Evolutionary conservation across 768 basidiomycete genomes (phyloP), one percentile per base, ranked within the genome.

Genomic region (Auricularia cornea): DNA sequence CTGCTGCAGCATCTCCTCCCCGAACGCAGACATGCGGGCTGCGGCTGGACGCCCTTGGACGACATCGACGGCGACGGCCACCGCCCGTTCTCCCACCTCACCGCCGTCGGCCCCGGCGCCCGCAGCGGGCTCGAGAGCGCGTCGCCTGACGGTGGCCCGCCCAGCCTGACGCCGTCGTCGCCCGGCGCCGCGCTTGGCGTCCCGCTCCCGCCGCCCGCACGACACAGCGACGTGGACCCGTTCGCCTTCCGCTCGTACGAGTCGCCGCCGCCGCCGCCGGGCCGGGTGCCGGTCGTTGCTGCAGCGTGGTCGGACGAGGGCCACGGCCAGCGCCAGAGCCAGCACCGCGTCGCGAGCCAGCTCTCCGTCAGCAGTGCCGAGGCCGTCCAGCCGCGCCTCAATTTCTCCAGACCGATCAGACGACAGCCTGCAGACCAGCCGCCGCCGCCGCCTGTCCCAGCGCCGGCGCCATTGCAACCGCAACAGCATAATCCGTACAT

Each of bases 371-470:
- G 51, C 44, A 38, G 30, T 31, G 40, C 23, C 62, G 30, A 62
- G 38, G 72, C 78, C 54, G 71, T 70, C 57, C 77, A 78, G n/a
- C 75, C 78, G 4, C 76, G 77, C 16, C 71, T 80, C 32, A 89
- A 88, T 70, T 89, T 85, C 68, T 89, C 89, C 28, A 77, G 86
- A 59, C 86, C 87, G 56, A 79, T 81, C 61, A 81, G 82, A 26
- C 79, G 68, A 73, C 63, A 80, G 83, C 63, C 75, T 74, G 38
- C 72, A 72, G 54, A 81, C 80, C 18, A 74, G 90, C 33, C 77
- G 70, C 60, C 74, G 79, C 62, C 61, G 69, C 16, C 72, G 71
- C 35, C 74, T 77, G 66, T 64, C 64, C n/a, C 65, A 65, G 11
- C 51, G 63, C 26, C 59, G 57, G 26, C 61, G 16, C 68, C n/a